A percentile compares a stretch with the other conserved stretches of the same genome.
phyloP scores from a whole-genome alignment of 805 yeast species.

The Lipomyces mesembrius region DNA sequence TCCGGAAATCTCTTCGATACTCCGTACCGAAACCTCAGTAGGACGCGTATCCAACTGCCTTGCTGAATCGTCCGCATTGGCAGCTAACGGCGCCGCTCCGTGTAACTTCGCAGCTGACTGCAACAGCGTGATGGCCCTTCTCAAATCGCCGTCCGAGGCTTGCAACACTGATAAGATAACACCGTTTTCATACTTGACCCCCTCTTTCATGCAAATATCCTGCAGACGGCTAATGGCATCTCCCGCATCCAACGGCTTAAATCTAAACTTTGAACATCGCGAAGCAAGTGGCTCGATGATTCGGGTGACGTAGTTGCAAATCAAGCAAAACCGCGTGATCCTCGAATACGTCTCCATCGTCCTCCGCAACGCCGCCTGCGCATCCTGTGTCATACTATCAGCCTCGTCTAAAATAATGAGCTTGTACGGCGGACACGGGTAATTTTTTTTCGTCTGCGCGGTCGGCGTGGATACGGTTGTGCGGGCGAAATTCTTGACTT shows the following conservation, averaged over 20 bases:
- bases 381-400: slow-evolving; percentile 96
- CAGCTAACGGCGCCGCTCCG: slow-evolving; percentile 43
- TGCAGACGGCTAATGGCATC: slow-evolving; percentile 72
- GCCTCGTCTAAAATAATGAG: slow-evolving; percentile 93
- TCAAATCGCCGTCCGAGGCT: slow-evolving; percentile 87
- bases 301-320: slow-evolving; percentile 95
- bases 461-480: slow-evolving; percentile 81
- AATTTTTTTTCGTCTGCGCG: slow-evolving; percentile 64
- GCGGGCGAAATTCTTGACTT: slow-evolving; percentile 84
- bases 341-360: slow-evolving; percentile 90
- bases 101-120: slow-evolving; percentile 78
- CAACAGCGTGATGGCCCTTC: slow-evolving; percentile 87
- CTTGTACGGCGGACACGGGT: slow-evolving; percentile 97
- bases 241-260: slow-evolving; percentile 71
- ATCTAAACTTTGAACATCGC: slow-evolving; percentile 93
- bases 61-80: slow-evolving; percentile 45
- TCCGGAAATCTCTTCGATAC: slow-evolving; percentile 76
- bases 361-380: slow-evolving; percentile 92
- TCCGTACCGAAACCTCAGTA: slow-evolving; percentile 52
- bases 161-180: slow-evolving; percentile 68
- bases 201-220: slow-evolving; percentile 61
- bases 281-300: slow-evolving; percentile 97
- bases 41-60: slow-evolving; percentile 47
- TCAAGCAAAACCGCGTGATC: slow-evolving; percentile 89
- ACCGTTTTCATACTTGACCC: slow-evolving; percentile 52